Evolutionary conservation across 495 filamentous ascomycete species (phyloP).

Genomic region (Viridothelium virens): DNA sequence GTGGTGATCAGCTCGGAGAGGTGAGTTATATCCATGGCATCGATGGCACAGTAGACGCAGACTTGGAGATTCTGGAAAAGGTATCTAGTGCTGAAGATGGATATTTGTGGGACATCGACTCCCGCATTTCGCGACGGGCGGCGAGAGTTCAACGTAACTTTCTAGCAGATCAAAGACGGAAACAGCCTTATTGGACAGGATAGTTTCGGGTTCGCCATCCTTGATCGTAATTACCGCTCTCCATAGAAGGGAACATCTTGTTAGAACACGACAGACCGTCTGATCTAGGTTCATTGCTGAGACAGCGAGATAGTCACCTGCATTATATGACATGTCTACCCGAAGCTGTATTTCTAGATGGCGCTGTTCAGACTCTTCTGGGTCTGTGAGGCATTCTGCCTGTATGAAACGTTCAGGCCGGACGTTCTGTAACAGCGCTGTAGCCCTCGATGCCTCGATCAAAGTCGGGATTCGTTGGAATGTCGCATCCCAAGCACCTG

Average conservation of each 20-base stretch:
- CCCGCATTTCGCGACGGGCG: slow-evolving; percentile 57
- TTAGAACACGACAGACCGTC: slow-evolving; percentile 48
- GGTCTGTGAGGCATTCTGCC: slow-evolving; percentile 44
- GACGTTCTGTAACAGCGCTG: slow-evolving; percentile 58
- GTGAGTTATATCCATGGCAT: background rate
- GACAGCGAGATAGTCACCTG: slow-evolving; percentile 70
- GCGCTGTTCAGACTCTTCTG: slow-evolving; percentile 50
- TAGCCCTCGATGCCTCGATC: slow-evolving; percentile 50
- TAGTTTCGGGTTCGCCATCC: background rate
- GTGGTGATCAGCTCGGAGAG: background rate
- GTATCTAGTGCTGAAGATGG: background rate
- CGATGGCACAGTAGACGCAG: background rate
- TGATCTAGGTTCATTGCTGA: slow-evolving; percentile 59
- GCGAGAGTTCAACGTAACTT: slow-evolving; percentile 64
- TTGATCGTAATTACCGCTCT: slow-evolving; percentile 49
- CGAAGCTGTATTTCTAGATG: slow-evolving; percentile 62
- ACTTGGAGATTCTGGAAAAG: slow-evolving; percentile 1
- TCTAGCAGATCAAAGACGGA: slow-evolving; percentile 55
- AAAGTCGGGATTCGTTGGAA: slow-evolving; percentile 65
- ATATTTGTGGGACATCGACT: background rate
- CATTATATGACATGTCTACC: slow-evolving; percentile 54
- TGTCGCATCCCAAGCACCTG: slow-evolving; percentile 57
- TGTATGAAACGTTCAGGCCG: slow-evolving; percentile 46
- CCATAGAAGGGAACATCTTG: slow-evolving; percentile 51
- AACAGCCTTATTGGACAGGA: slow-evolving; percentile 25